Base-by-base conservation (phyloP, 2,329 filamentous ascomycete species). In the Aspergillus floridensis region DNA sequence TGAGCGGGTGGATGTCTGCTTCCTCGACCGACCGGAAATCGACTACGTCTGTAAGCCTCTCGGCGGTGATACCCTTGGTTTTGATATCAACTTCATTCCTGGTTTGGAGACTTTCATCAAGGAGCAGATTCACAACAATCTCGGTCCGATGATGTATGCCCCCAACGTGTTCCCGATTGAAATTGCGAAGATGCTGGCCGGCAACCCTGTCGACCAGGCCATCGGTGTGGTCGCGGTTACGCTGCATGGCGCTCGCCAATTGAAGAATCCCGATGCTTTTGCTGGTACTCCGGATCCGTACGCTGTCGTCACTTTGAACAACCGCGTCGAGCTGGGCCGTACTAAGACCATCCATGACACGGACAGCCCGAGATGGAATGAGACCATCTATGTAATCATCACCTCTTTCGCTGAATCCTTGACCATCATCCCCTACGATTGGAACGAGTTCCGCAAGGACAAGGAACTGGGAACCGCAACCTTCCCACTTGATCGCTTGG, bases 61-160 rank as follows among this genome's bases (percentile, higher is more conserved):
- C 14, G 95, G 95, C 67, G 96, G 96, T 61, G 95, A 99, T 62
- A 93, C 85, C 2, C 91, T 99, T 65, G 95, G 95, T 44, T 97
- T 99, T 73, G 95, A 99, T 71, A 98, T 99, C 82, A 98, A 97
- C 79, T 97, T 99, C 77, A 96, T 99, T 66, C 95, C 95, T 19
- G 93, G 93, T 67, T 84, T 99, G 24, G 93, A 98, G 75, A 85
- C 76, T 58, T 99, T 99, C 77, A 99, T 99, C 69, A 87, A 91
- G 73, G 95, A 99, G 68, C 92, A 96, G 79, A 96, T 99, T 56
- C 96, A 99, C 75, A 90, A 89, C 63, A 97, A 93, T 71, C 80
- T 99, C 53, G 89, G 87, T 2, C 96, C 95, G 0, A 98, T 99
- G 89, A 96, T 99, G 92, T 99, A 99, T 73, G 88, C 87, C 41